These are phyloP conservation scores for Emydomyces testavorans DNA, from an alignment of 2,329 filamentous ascomycete genomes.

Conservation along the genomic window DNA sequence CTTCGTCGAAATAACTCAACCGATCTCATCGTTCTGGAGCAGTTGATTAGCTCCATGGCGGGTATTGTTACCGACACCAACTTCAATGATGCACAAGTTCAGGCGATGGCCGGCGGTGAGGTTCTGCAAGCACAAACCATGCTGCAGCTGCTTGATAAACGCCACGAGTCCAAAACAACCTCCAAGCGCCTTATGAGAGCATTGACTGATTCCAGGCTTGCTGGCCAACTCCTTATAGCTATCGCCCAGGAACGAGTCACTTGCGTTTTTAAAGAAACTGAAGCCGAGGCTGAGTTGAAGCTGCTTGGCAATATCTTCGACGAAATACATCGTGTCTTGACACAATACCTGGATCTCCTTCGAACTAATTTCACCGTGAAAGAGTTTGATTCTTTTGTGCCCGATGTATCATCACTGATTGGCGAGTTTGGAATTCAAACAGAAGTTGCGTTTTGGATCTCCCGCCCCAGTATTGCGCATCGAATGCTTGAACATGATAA, in stretches of 20 bases:
- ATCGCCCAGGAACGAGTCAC: conserved; percentile 81
- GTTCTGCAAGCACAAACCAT: conserved; percentile 69
- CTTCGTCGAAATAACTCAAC: conserved; percentile 72
- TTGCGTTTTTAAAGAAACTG: conserved; percentile 65
- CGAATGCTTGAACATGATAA: conserved; percentile 42
- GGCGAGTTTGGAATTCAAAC: conserved; percentile 68
- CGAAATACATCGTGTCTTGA: conserved; percentile 72
- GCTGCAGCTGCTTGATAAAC: conserved; percentile 66
- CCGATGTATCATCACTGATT: conserved; percentile 62
- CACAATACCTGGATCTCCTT: conserved; percentile 81
- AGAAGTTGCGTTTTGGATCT: conserved; percentile 73
- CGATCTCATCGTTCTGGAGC: conserved; percentile 81
- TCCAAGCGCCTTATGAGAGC: conserved; percentile 70
- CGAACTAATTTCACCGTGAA: conserved; percentile 63
- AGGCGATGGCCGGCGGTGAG: conserved; percentile 79
- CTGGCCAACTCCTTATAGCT: conserved; percentile 72
- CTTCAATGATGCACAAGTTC: conserved; percentile 77
- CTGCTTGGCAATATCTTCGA: conserved; percentile 79
- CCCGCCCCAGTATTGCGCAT: conserved; percentile 59
- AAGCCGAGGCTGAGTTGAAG: conserved; percentile 65
- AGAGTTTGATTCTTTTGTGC: conserved; percentile 69
- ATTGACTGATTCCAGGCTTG: conserved; percentile 64
- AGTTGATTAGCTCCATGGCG: conserved; percentile 84
- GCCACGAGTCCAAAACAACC: conserved; percentile 62
- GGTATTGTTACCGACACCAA: conserved; percentile 78